These are phyloP conservation scores for Backusella morwellensis DNA, from an alignment of 192 early-diverging fungal species.

Conservation along the genomic window DNA sequence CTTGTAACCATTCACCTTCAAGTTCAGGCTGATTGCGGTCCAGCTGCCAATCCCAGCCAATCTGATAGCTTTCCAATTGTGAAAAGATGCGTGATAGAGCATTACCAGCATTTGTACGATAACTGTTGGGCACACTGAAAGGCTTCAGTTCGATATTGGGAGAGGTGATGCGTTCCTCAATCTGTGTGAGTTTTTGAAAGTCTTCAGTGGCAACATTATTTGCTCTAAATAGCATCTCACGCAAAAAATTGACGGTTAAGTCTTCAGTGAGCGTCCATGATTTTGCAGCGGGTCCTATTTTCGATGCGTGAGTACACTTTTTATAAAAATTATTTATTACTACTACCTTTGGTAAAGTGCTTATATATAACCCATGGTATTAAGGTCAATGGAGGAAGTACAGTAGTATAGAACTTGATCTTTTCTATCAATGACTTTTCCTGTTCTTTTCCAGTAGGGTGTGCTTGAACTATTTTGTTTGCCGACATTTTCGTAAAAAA, in stretches of 20 bases:
- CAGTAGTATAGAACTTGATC: neutral
- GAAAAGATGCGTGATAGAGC: conserved; percentile 28
- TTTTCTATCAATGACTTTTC: neutral
- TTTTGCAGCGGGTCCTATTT: conserved; percentile 38
- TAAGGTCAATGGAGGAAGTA: conserved; percentile 2
- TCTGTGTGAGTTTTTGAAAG: conserved; percentile 30
- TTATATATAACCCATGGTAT: conserved; percentile 6
- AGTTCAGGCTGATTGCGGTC: conserved; percentile 24
- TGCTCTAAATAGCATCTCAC: conserved; percentile 22
- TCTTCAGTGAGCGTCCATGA: conserved; percentile 42
- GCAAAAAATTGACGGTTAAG: conserved; percentile 28
- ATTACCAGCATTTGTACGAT: conserved; percentile 31
- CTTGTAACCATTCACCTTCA: conserved; percentile 42
- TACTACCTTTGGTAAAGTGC: conserved; percentile 19
- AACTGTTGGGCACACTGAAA: conserved; percentile 24
- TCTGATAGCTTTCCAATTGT: conserved; percentile 16
- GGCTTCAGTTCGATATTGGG: neutral
- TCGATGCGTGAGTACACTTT: neutral
- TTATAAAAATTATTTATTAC: neutral
- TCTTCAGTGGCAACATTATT: conserved; percentile 30
- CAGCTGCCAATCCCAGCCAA: conserved; percentile 49
- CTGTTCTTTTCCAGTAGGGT: neutral
- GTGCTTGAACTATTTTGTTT: neutral
- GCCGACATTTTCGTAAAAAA: neutral
- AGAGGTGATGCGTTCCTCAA: conserved; percentile 13